phyloP scores from a whole-genome alignment of 2,329 filamentous ascomycete genomes.

The Nemania bipapillata region DNA sequence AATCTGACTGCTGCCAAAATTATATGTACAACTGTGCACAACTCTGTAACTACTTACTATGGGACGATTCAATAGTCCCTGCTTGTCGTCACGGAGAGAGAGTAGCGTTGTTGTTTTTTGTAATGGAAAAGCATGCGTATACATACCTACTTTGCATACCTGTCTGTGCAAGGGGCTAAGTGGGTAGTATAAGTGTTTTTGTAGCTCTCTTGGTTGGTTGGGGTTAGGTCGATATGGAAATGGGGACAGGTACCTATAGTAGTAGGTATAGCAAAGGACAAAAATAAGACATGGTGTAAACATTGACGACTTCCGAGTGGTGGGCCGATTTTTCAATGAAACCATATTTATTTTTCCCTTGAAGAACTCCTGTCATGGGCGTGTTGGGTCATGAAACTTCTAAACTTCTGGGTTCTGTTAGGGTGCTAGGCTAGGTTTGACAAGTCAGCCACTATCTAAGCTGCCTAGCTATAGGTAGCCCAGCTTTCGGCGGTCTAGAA shows the following conservation, averaged over 20 bases:
- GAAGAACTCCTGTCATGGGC: constrained; percentile 12
- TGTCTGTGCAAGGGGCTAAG: too few relatives aligned
- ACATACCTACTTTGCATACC: too few relatives aligned
- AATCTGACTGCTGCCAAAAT: background rate
- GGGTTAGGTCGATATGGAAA: too few relatives aligned
- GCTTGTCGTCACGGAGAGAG: too few relatives aligned
- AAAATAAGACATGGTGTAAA: constrained; percentile 19
- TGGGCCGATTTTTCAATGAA: constrained; percentile 3
- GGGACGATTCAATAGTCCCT: too few relatives aligned
- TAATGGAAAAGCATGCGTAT: too few relatives aligned
- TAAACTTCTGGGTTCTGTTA: background rate
- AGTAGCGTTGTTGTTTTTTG: too few relatives aligned
- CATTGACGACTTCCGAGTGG: background rate
- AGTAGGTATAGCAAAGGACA: constrained; percentile 80
- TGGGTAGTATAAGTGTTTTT: background rate
- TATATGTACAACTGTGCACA: background rate
- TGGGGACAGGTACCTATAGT: constrained; percentile 64
- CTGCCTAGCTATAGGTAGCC: background rate
- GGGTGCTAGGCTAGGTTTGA: constrained; percentile 6
- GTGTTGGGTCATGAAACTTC: constrained; percentile 8
- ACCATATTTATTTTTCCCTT: constrained; percentile 16
- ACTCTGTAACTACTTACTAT: background rate
- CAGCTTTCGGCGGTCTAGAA: too few relatives aligned
- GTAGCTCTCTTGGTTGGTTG: background rate
- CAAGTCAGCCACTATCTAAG: constrained; percentile 1